These are phyloP conservation scores for Teratosphaeria zuluensis DNA, from an alignment of 2,329 filamentous ascomycete genomes.

Conservation along the genomic window DNA sequence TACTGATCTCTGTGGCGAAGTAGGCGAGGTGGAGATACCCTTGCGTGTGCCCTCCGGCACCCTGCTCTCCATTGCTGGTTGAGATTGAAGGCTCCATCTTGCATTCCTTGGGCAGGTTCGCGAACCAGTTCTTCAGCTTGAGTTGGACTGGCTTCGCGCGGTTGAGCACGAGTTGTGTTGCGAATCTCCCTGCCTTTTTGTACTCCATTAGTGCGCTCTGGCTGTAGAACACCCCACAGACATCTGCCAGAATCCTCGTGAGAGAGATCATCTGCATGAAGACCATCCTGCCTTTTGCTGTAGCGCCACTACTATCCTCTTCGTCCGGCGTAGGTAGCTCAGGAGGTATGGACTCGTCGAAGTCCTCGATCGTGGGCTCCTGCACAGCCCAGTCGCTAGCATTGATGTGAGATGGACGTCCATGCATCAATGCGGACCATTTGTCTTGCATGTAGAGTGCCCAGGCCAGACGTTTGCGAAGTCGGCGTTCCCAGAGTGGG, in stretches of 20 bases:
- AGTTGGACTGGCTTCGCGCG: constrained; percentile 74
- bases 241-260: constrained; percentile 66
- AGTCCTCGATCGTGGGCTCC: constrained; percentile 55
- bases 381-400: constrained; percentile 67
- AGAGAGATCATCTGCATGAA: constrained; percentile 69
- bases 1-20: constrained; percentile 87
- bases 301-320: not conserved
- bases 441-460: constrained; percentile 91
- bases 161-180: constrained; percentile 62
- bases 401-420: constrained; percentile 69
- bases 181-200: constrained; percentile 55
- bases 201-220: constrained; percentile 65
- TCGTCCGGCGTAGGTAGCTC: constrained; percentile 4
- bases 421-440: constrained; percentile 79
- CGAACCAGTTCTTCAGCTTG: constrained; percentile 74
- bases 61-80: constrained; percentile 14
- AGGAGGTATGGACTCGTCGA: constrained; percentile 54
- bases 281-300: constrained; percentile 56
- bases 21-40: constrained; percentile 79
- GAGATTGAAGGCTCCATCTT: constrained; percentile 49
- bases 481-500: constrained; percentile 73
- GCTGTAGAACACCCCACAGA: constrained; percentile 75
- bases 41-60: constrained; percentile 18
- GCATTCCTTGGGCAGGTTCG: constrained; percentile 51
- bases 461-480: constrained; percentile 81